Base-by-base conservation (phyloP, 129 eudicot species). In the Tanacetum coccineum region DNA sequence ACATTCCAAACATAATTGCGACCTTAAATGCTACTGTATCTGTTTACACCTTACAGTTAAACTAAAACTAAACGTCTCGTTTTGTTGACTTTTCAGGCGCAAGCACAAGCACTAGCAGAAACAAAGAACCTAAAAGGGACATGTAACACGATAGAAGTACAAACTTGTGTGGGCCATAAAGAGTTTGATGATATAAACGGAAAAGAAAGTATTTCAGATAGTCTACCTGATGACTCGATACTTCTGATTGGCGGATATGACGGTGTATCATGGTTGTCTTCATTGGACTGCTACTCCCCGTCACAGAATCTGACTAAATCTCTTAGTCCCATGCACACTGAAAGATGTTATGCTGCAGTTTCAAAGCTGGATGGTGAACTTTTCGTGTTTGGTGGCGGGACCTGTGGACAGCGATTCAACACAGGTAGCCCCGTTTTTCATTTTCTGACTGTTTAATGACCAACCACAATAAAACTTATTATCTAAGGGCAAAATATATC, bases 371-470 rank as follows among this genome's bases (percentile, higher is more conserved):
- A 83, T 73, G 86, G 77, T 28, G 88, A 91, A 49, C 44, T 91
- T 67, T 87, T 76, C 39, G 76, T 85, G 69, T 74, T 87, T 83
- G 97, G 96, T 59, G 97, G 97, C 67, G 97, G 94, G 70, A 66
- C 69, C 65, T 54, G 66, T 32, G 25, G 76, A 65, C 61, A 28
- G 49, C 87, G 94, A 96, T 87, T 79, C 51, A 79, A 91, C 61
- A 87, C 90, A 85, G 96, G 96, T 57, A 57, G 32, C 42, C 42
- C 6, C 13, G 6, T 36, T 0, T 36, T 36, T 36, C 42, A 0
- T 6, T 36, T 36, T 36, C 42, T 36, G 42, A 36, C 42, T 36
- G 6, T 7, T 36, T 36, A 36, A 36, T 36, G 2, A 36, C 42
- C 39, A 36, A 36, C 42, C 42, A 0, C 42, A 8, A 8, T 36